Conservation (phyloP, 148 eudicot genomes). For the Fagopyrum esculentum region DNA sequence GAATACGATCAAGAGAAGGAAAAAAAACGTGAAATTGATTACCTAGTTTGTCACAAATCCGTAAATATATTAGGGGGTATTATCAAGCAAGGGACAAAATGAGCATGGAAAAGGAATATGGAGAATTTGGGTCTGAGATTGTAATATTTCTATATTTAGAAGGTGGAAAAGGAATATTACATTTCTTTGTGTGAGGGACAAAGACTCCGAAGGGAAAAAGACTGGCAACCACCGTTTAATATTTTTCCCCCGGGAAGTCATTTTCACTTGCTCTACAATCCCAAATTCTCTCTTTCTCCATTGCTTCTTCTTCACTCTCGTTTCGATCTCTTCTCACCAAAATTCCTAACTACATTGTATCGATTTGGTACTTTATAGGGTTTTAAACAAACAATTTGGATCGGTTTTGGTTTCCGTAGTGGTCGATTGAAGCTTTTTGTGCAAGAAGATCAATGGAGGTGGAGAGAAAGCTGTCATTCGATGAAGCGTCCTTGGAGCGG, state of each 20-base stretch:
- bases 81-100: too few relatives aligned
- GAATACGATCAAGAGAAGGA: too few relatives aligned
- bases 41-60: too few relatives aligned
- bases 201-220: not conserved
- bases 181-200: not conserved
- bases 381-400: not conserved
- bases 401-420: not conserved
- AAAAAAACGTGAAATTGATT: too few relatives aligned
- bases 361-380: not conserved
- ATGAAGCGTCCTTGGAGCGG: constrained; percentile 39
- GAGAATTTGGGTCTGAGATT: not conserved
- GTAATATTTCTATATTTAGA: not conserved
- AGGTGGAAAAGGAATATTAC: not conserved
- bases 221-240: not conserved
- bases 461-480: constrained; percentile 19
- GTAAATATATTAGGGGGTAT: too few relatives aligned
- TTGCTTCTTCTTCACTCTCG: constrained; percentile 11
- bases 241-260: constrained; percentile 3
- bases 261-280: not conserved
- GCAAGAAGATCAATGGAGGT: constrained; percentile 18
- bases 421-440: not conserved
- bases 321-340: constrained; percentile 2
- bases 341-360: not conserved
- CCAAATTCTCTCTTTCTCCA: not conserved
- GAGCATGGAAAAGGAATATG: not conserved